Conservation (phyloP, 2,329 filamentous ascomycete species). For the Claviceps arundinis region DNA sequence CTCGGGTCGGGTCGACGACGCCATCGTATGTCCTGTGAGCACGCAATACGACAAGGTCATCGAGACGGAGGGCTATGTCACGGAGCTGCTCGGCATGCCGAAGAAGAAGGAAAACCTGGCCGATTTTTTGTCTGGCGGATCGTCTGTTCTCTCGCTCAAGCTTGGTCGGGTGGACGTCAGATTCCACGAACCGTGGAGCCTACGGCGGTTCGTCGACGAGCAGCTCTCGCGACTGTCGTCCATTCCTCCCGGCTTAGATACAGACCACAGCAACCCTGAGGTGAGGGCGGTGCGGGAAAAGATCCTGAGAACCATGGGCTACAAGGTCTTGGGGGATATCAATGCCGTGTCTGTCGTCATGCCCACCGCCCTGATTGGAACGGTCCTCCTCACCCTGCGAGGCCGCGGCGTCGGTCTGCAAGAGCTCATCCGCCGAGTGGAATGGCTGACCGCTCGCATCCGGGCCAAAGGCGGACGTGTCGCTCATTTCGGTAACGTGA, state of each 20-base stretch:
- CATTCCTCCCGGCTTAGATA: slow-evolving; percentile 27
- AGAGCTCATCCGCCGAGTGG: slow-evolving; percentile 73
- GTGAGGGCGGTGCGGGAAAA: slow-evolving; percentile 49
- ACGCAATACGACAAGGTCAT: slow-evolving; percentile 99
- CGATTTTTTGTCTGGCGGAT: slow-evolving; percentile 73
- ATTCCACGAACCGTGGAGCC: slow-evolving; percentile 92
- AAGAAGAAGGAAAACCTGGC: slow-evolving; percentile 91
- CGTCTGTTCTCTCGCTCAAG: slow-evolving; percentile 76
- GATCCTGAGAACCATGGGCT: slow-evolving; percentile 74
- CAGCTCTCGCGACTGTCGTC: slow-evolving; percentile 47
- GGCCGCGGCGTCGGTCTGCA: slow-evolving; percentile 81
- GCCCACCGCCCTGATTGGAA: slow-evolving; percentile 93
- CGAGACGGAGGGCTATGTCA: slow-evolving; percentile 93
- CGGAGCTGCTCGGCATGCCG: slow-evolving; percentile 80
- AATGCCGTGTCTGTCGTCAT: slow-evolving; percentile 95
- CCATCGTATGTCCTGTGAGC: slow-evolving; percentile 87
- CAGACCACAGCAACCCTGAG: slow-evolving; percentile 33
- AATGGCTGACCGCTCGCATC: slow-evolving; percentile 78
- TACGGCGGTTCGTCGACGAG: slow-evolving; percentile 66
- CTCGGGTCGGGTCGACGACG: slow-evolving; percentile 76
- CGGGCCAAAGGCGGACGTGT: slow-evolving; percentile 79
- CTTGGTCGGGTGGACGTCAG: slow-evolving; percentile 87
- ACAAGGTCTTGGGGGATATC: slow-evolving; percentile 85
- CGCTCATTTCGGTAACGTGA: slow-evolving; percentile 76
- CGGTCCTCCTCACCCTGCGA: slow-evolving; percentile 77